Conservation (phyloP, 225 moss, liverwort and hornwort species). For the Pleurozium schreberi region DNA sequence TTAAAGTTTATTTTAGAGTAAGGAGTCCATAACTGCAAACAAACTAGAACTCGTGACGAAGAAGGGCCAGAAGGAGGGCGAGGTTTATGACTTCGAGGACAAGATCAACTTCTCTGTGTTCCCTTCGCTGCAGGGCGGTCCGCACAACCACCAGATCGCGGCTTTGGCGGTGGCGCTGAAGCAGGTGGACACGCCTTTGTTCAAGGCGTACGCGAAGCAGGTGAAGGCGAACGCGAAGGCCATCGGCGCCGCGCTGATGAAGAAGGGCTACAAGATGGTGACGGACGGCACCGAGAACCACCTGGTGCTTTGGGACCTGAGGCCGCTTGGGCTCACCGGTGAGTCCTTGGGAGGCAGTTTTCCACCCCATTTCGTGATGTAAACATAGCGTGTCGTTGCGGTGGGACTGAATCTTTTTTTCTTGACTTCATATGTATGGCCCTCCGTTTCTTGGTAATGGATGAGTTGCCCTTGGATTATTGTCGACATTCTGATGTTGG, state of each 20-base stretch:
- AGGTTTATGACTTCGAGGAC: conserved; percentile 64
- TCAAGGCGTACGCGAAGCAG: conserved; percentile 87
- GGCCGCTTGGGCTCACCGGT: conserved; percentile 79
- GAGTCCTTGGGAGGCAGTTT: not conserved
- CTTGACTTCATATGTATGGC: too few species aligned
- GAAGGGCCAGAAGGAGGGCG: conserved; percentile 69
- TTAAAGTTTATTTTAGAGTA: too few species aligned
- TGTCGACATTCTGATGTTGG: not conserved
- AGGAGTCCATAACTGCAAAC: too few species aligned
- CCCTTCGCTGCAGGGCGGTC: conserved; percentile 83
- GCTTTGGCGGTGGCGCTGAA: conserved; percentile 84
- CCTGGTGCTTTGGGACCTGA: conserved; percentile 78
- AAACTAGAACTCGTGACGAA: too few species aligned
- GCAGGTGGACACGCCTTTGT: conserved; percentile 78
- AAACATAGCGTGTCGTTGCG: too few species aligned
- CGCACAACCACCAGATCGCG: conserved; percentile 91
- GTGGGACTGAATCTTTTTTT: not conserved
- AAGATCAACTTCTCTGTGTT: conserved; percentile 94
- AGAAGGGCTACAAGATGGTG: conserved; percentile 88
- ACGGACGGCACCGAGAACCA: conserved; percentile 87
- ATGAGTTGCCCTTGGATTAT: not conserved
- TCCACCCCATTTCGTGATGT: not conserved
- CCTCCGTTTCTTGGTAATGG: not conserved
- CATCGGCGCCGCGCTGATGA: conserved; percentile 53
- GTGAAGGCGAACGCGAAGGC: conserved; percentile 80